phyloP scores from a whole-genome alignment of 2,329 filamentous ascomycete species.

The Cladosporium velox region DNA sequence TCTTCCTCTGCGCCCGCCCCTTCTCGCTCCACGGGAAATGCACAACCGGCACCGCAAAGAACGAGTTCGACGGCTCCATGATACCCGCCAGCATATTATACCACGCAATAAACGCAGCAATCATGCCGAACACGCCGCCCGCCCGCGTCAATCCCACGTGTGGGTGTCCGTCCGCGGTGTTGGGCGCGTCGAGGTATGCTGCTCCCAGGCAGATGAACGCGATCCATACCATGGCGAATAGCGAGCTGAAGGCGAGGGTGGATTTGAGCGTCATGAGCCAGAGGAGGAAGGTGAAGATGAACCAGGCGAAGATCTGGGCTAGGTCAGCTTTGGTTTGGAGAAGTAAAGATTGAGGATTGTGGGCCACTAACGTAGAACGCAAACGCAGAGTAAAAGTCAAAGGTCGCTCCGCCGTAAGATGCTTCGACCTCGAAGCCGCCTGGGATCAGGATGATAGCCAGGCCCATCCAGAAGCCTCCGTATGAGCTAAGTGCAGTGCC shows the following conservation, averaged over 20 bases:
- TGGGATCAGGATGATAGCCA: conserved; percentile 71
- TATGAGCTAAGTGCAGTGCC: conserved; percentile 79
- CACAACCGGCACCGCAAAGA: conserved; percentile 35
- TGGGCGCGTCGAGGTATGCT: conserved; percentile 42
- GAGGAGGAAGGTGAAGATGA: conserved; percentile 78
- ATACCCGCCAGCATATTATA: conserved; percentile 55
- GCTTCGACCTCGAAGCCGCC: conserved; percentile 63
- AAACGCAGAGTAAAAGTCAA: conserved; percentile 60
- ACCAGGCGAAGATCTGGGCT: conserved; percentile 60
- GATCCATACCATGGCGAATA: conserved; percentile 74
- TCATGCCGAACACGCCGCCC: conserved; percentile 76
- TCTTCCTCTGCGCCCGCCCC: conserved; percentile 22
- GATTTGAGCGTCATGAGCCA: conserved; percentile 74
- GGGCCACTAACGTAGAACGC: conserved; percentile 67
- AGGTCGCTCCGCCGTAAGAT: conserved; percentile 41
- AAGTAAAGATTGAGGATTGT: background rate
- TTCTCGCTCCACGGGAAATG: conserved; percentile 43
- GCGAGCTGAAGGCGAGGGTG: conserved; percentile 73
- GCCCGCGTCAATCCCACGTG: conserved; percentile 55
- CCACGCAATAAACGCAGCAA: conserved; percentile 82
- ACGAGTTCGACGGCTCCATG: conserved; percentile 57
- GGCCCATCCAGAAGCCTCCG: conserved; percentile 80
- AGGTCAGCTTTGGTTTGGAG: background rate
- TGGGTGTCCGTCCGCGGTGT: conserved; percentile 31
- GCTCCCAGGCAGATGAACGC: conserved; percentile 16